phyloP scores from a whole-genome alignment of 2,329 filamentous ascomycete species.

The Fusarium foetens region DNA sequence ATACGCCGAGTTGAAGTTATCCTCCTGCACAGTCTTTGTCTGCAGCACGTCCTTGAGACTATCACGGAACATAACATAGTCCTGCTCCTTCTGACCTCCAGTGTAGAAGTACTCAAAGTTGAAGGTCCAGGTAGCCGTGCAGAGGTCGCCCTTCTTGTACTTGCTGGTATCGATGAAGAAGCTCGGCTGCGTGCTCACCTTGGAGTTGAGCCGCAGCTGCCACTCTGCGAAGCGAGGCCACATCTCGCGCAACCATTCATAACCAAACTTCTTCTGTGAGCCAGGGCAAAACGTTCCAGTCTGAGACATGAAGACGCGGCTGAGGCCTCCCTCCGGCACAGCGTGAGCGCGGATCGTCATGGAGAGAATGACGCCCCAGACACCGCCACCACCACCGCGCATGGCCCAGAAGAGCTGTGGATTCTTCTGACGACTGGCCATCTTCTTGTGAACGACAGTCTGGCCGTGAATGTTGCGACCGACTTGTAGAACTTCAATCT shows the following conservation, averaged over 20 bases:
- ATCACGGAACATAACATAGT: not conserved
- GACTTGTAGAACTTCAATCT: slow-evolving; percentile 2
- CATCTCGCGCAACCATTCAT: not conserved
- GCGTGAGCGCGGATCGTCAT: slow-evolving; percentile 2
- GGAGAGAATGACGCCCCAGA: slow-evolving; percentile 1
- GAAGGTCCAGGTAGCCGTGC: not conserved
- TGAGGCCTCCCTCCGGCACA: not conserved
- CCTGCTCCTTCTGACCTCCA: not conserved
- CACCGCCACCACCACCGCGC: not conserved
- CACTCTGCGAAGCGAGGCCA: slow-evolving; percentile 1
- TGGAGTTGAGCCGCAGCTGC: not conserved
- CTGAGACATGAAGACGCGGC: not conserved
- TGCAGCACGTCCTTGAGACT: not conserved
- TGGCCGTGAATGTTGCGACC: not conserved
- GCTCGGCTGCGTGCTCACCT: slow-evolving; percentile 5
- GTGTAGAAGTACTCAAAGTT: slow-evolving; percentile 5
- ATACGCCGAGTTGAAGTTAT: not conserved
- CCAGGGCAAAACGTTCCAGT: not conserved
- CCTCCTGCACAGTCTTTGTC: not conserved
- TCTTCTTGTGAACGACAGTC: not conserved
- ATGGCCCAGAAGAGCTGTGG: slow-evolving; percentile 12
- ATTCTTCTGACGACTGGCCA: not conserved
- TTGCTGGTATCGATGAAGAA: not conserved
- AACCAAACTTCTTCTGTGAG: rapidly evolving
- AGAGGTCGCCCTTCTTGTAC: not conserved